Base-by-base conservation (phyloP, 306 rosid species). In the Rosa multiflora region DNA sequence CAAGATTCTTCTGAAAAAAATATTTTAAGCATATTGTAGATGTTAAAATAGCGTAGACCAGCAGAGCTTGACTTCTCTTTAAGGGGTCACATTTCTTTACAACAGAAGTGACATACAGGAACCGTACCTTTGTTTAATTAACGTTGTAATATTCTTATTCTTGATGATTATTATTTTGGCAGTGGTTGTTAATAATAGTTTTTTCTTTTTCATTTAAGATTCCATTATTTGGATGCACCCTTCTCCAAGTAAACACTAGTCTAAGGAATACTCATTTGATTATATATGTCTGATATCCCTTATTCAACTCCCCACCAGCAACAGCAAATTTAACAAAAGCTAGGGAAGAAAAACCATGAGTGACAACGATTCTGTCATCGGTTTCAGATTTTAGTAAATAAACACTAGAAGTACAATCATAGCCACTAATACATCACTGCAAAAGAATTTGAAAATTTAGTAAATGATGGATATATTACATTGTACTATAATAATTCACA, bases 141-240 rank as follows among this genome's bases (percentile, higher is more conserved):
- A 72, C 29, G 56, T 72, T 72, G 76, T 59, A 4, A 59, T 8
- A 51, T 72, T 72, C 44, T 7, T 29, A 10, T 4, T 1, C n/a
- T 71, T 29, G 26, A 29, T 48, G 58, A 23, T 47, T 29, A 35
- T 49, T 72, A 32, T 35, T 72, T 72, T 51, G 76, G 62, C 46
- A 51, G 15, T 49, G 76, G 29, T 32, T 49, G 44, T 49, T 40
- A 51, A 9, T 32, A 13, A 35, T 53, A 56, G 9, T 56, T 0
- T 59, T n/a, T 59, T 14, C 6, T 55, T 21, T 39, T 12, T 46
- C 6, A 10, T 39, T 55, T 21, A 13, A 74, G 39, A 74, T 53
- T 73, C 52, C 40, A n/a, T 21, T 61, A 61, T 12, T 74, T 55
- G 77, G 67, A 73, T 73, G 76, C 48, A 52, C 64, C 47, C 76